A percentile compares a stretch with the other conserved stretches of the same genome.
Conservation (phyloP, 2,329 filamentous ascomycete species). For the Colletotrichum destructivum region DNA sequence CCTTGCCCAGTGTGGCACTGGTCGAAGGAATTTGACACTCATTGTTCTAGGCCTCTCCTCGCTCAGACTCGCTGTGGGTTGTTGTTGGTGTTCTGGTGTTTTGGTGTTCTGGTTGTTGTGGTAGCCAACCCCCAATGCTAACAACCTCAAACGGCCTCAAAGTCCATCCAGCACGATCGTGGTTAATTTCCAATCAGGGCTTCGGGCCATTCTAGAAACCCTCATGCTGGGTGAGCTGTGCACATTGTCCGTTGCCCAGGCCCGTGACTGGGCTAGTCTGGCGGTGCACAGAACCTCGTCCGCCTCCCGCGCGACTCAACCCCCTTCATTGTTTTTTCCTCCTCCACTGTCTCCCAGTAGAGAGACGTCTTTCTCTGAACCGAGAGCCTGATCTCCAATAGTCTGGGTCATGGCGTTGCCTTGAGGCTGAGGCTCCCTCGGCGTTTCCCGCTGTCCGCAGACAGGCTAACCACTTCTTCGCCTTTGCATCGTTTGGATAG, state of each 20-base stretch:
- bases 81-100: not conserved
- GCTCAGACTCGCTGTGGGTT: conserved; percentile 20
- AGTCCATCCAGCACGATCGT: not conserved
- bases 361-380: not conserved
- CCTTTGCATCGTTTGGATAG: conserved; percentile 21
- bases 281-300: conserved; percentile 26
- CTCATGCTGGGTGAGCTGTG: conserved; percentile 27
- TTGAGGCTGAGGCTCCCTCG: conserved; percentile 13
- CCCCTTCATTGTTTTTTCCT: conserved; percentile 4
- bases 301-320: conserved; percentile 3
- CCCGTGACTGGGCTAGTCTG: conserved; percentile 13
- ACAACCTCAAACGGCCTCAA: conserved; percentile 20
- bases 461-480: not conserved
- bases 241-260: not conserved
- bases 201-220: conserved; percentile 16
- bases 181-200: not conserved
- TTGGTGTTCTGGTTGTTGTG: not conserved
- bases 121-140: not conserved
- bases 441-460: not conserved
- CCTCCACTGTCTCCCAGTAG: no score
- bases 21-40: not conserved
- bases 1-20: conserved; percentile 20
- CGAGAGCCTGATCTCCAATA: conserved; percentile 2
- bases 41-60: conserved; percentile 6
- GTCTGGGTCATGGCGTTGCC: conserved; percentile 19